Conservation (phyloP, 306 rosid genomes). For the Abrus precatorius region DNA sequence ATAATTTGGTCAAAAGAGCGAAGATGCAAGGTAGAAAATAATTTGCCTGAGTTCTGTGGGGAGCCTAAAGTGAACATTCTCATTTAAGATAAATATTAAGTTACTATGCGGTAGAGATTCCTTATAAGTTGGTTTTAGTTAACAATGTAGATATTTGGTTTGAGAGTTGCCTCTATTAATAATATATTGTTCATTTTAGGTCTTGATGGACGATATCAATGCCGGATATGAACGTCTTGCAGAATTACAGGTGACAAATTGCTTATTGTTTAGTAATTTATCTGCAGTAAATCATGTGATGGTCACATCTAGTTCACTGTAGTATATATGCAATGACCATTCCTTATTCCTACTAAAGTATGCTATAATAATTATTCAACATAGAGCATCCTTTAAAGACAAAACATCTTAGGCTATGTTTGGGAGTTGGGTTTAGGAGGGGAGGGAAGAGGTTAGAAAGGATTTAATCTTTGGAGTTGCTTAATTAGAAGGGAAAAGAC, state of each 20-base stretch:
- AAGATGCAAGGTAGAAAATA: slow-evolving; percentile 2
- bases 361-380: slow-evolving; percentile 5
- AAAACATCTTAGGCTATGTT: neutral
- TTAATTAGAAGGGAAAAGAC: too few relatives aligned
- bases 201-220: slow-evolving; percentile 92
- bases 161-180: slow-evolving; percentile 25
- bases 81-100: neutral
- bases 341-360: neutral
- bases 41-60: slow-evolving; percentile 12
- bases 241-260: slow-evolving; percentile 75
- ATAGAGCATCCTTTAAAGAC: neutral
- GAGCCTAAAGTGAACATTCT: neutral
- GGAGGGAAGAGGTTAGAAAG: too few relatives aligned
- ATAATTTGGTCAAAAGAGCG: slow-evolving; percentile 11
- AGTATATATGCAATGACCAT: neutral
- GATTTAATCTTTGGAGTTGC: too few relatives aligned
- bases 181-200: slow-evolving; percentile 59
- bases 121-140: slow-evolving; percentile 37
- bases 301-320: neutral
- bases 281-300: neutral
- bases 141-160: slow-evolving; percentile 32
- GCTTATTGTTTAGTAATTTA: slow-evolving; percentile 28
- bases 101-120: slow-evolving; percentile 19
- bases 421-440: too few relatives aligned
- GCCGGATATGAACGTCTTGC: slow-evolving; percentile 97